Evolutionary conservation across 2,329 filamentous ascomycete species (phyloP), one percentile per base, ranked within the genome.

Genomic region (Ophiostoma ulmi): DNA sequence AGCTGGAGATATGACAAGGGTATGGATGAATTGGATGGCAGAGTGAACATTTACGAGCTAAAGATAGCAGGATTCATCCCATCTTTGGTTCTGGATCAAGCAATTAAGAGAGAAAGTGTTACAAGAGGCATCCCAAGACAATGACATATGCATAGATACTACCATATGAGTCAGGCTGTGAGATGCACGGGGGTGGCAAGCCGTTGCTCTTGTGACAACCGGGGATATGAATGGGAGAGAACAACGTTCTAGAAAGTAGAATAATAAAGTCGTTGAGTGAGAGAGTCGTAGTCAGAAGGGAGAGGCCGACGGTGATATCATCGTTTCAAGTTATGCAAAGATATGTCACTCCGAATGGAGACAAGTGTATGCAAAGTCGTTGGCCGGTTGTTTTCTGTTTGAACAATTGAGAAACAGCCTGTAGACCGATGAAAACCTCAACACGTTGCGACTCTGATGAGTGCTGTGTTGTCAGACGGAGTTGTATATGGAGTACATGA

Each of bases 161-260:
- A 20, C 52, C 31, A 38, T 17, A 31, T 38, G 63, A 58, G 63
- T 55, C 36, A 58, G 11, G 41, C 36, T 20, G n/a, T 20, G 35
- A 14, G 39, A 66, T 61, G 14, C 61, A 66, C 35, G 35, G 61
- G 67, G 67, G 61, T 71, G 70, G 61, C 58, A 71, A 69, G 44
- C 66, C 35, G 55, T 58, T 69, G n/a, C 26, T 4, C 55, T 36
- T 14, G 36, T 68, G 26, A 52, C 41, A 67, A 11, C 55, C 26
- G 55, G 55, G 17, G 35, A 31, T 61, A 14, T 22, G 17, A 67
- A 44, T 22, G 39, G 48, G 58, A 35, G 38, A 38, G 20, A 55
- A 41, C 1, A 61, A 61, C 55, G 8, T 22, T 22, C 20, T 31
- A 35, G 13, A 52, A 52, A 17, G 17, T n/a, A 52, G 44, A 52